Evolutionary conservation across 345 rosid genomes (phyloP).

Genomic region (Cardamine chenopodiifolia): DNA sequence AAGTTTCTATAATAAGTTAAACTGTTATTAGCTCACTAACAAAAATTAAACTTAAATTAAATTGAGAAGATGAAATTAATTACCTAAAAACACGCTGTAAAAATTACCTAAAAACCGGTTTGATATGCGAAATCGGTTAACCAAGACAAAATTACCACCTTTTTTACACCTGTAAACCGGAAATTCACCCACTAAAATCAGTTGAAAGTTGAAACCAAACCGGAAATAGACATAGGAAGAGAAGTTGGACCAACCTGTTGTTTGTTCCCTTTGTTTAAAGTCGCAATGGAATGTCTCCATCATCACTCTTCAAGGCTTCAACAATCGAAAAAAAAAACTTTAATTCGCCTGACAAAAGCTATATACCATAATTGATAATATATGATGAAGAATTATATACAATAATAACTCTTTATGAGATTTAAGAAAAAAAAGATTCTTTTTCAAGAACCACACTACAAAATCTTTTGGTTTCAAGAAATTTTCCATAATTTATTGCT

Average conservation of each 20-base stretch:
- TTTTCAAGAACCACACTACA: slow-evolving; percentile 29
- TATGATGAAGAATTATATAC: slow-evolving; percentile 29
- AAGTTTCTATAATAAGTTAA: slow-evolving; percentile 28
- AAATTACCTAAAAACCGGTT: not conserved
- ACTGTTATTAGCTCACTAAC: slow-evolving; percentile 6
- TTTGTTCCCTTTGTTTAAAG: slow-evolving; percentile 43
- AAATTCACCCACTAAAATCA: slow-evolving; percentile 29
- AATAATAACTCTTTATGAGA: slow-evolving; percentile 33
- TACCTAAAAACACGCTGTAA: slow-evolving; percentile 23
- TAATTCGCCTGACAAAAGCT: slow-evolving; percentile 59
- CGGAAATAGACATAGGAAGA: slow-evolving; percentile 44
- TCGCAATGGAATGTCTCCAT: slow-evolving; percentile 80
- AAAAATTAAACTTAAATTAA: not conserved
- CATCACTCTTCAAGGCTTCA: slow-evolving; percentile 57
- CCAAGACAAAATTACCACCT: slow-evolving; percentile 43
- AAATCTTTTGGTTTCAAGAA: slow-evolving; percentile 12
- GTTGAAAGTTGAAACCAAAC: slow-evolving; percentile 37
- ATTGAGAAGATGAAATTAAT: not conserved
- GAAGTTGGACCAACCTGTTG: slow-evolving; percentile 56
- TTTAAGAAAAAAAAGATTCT: slow-evolving; percentile 7
- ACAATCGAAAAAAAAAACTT: slow-evolving; percentile 40
- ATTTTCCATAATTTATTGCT: not conserved
- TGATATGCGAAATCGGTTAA: too few relatives aligned
- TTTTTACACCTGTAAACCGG: slow-evolving; percentile 58
- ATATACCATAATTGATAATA: slow-evolving; percentile 34